phyloP scores from a whole-genome alignment of 2,329 filamentous ascomycete genomes.

The Iodosphaeria phyllophila region DNA sequence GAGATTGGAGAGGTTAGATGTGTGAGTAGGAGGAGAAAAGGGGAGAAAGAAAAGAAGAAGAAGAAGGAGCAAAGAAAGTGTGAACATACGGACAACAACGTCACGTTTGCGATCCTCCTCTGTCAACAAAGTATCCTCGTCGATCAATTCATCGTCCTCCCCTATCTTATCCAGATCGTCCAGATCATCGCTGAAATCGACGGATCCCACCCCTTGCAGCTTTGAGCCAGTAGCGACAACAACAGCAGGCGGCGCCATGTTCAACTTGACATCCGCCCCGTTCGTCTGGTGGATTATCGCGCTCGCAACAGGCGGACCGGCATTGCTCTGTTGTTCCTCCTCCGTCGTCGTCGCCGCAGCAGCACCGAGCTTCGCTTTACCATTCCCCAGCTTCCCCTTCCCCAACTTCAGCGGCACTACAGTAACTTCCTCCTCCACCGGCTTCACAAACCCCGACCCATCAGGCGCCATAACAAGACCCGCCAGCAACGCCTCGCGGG shows the following conservation, averaged over 20 bases:
- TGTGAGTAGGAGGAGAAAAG: conserved; percentile 6
- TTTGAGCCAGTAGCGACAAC: too few species aligned
- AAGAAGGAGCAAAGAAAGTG: conserved; percentile 3
- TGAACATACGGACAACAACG: conserved; percentile 58
- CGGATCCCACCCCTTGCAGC: conserved; percentile 45
- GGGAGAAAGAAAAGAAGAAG: neutral
- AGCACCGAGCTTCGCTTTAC: too few species aligned
- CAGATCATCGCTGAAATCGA: conserved; percentile 48
- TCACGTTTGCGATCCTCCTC: conserved; percentile 68
- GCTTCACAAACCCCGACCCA: conserved; percentile 64
- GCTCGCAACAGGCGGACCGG: conserved; percentile 13
- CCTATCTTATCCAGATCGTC: too few species aligned
- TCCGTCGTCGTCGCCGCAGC: too few species aligned
- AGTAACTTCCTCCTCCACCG: conserved; percentile 35
- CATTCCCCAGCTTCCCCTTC: conserved; percentile 43
- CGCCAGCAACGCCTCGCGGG: conserved; percentile 67
- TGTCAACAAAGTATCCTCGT: conserved; percentile 73
- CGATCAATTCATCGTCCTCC: conserved; percentile 68
- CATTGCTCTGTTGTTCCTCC: conserved; percentile 29
- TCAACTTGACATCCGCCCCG: conserved; percentile 16
- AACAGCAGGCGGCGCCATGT: conserved; percentile 17
- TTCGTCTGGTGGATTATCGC: conserved; percentile 18
- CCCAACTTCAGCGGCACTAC: conserved; percentile 40
- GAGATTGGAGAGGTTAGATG: conserved; percentile 7
- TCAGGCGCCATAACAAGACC: conserved; percentile 48